Evolutionary conservation across 257 asterid genomes (phyloP), one percentile per base, ranked within the genome.

Genomic region (Solanum piurae): DNA sequence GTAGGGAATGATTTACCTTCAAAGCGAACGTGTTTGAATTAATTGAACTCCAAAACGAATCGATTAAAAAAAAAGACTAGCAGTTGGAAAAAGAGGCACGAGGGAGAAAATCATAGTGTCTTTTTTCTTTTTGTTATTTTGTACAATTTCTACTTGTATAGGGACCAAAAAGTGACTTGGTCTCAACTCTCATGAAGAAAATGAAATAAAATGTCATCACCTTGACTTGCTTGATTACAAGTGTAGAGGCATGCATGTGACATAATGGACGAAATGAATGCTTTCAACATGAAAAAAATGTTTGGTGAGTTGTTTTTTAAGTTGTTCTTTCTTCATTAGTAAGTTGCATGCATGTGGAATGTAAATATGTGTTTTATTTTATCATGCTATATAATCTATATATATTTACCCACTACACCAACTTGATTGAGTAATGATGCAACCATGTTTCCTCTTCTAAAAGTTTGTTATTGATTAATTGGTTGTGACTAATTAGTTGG

Each of bases 241-340:
- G 68, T 21, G 9, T 46, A 33, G 20, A 46, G 40, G 52, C 62
- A 49, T 16, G 25, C 89, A 73, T 40, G 77, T 83, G 76, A 71
- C 84, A 87, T n/a, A 82, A 49, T 16, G 84, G 40, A 83, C 29
- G 12, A 71, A 83, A 49, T 87, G 89, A 83, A 69, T 49, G 66
- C 84, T 87, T 68, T 83, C 76, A 83, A 83, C 6, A 37, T 49
- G 72, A 36, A 73, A 2, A 18, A 69, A 29, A 9, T 82, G 3
- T 3, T 3, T 49, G 40, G 69, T 82, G 66, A 18, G 29, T 77
- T 25, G 6, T 25, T 25, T 79, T 25, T 25, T 31, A 11, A 80
- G 27, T 8, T 44, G 62, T 3, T 44, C 25, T 79, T 27, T 46
- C 27, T 52, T 80, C 25, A 46, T 8, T 29, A 9, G n/a, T 31